Evolutionary conservation across 768 basidiomycete genomes (phyloP).

Genomic region (Sistotremastrum suecicum): DNA sequence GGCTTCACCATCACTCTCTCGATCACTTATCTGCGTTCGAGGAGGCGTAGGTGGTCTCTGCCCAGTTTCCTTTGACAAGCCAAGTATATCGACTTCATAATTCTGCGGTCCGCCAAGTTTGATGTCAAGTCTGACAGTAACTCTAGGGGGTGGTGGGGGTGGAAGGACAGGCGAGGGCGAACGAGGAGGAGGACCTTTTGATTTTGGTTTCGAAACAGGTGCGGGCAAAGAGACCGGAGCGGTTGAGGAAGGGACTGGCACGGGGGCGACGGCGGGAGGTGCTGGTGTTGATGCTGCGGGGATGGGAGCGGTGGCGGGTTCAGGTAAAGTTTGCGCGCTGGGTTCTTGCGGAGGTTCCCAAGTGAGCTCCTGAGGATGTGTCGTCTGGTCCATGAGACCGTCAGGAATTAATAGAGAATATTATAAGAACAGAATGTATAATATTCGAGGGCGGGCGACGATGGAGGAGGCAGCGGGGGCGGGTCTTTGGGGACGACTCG

Average conservation of each 20-base stretch:
- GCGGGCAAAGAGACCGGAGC: slow-evolving; percentile 13
- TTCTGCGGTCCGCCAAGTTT: slow-evolving; percentile 55
- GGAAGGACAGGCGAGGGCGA: slow-evolving; percentile 40
- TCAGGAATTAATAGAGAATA: too few species aligned
- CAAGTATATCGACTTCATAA: slow-evolving; percentile 57
- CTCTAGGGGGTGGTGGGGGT: slow-evolving; percentile 32
- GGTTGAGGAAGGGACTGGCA: slow-evolving; percentile 13
- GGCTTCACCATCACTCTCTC: slow-evolving; percentile 19
- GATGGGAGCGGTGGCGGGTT: too few species aligned
- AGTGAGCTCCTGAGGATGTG: too few species aligned
- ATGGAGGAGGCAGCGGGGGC: too few species aligned
- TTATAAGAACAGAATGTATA: too few species aligned
- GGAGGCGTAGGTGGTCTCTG: slow-evolving; percentile 48
- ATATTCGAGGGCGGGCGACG: too few species aligned
- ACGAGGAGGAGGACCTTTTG: slow-evolving; percentile 28
- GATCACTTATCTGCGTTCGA: slow-evolving; percentile 17
- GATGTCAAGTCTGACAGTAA: slow-evolving; percentile 59
- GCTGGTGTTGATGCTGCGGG: too few species aligned
- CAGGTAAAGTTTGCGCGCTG: too few species aligned
- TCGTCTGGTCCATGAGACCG: too few species aligned
- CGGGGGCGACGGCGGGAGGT: slow-evolving; percentile 2
- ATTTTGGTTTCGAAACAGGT: slow-evolving; percentile 34
- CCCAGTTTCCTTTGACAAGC: slow-evolving; percentile 45
- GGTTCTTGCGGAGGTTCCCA: too few species aligned
- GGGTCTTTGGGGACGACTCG: too few species aligned